phyloP scores from a whole-genome alignment of 805 yeast species.

The Candida anglica region DNA sequence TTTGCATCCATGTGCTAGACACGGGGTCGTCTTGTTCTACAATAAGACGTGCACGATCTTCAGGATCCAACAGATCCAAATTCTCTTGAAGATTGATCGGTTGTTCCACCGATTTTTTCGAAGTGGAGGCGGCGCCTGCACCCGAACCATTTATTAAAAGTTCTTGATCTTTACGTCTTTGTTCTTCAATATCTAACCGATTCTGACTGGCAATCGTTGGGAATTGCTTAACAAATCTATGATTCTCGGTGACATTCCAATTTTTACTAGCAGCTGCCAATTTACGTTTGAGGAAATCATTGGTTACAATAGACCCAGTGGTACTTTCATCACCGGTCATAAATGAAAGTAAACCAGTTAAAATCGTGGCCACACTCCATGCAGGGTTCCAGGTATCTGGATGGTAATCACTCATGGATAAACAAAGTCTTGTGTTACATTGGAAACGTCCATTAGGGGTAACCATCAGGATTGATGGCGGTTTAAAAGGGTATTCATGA shows the following conservation, averaged over 20 bases:
- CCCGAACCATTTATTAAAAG: slow-evolving; percentile 3
- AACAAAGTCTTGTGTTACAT: slow-evolving; percentile 75
- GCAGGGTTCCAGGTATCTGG: slow-evolving; percentile 97
- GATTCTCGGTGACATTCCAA: slow-evolving; percentile 57
- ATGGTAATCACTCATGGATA: slow-evolving; percentile 92
- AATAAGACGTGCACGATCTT: slow-evolving; percentile 53
- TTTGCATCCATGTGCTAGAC: slow-evolving; percentile 6
- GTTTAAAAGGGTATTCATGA: slow-evolving; percentile 83
- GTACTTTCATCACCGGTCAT: slow-evolving; percentile 88
- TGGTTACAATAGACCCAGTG: slow-evolving; percentile 74
- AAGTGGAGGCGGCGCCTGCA: too few species aligned
- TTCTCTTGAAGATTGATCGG: slow-evolving; percentile 22
- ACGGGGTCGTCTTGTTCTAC: slow-evolving; percentile 14
- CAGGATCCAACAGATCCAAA: slow-evolving; percentile 53
- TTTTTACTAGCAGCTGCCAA: slow-evolving; percentile 57
- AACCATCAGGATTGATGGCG: slow-evolving; percentile 83
- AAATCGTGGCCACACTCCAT: slow-evolving; percentile 88
- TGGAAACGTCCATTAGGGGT: slow-evolving; percentile 90
- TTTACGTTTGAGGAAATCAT: slow-evolving; percentile 50
- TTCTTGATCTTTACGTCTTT: slow-evolving; percentile 11
- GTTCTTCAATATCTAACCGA: slow-evolving; percentile 22
- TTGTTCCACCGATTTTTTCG: slow-evolving; percentile 10
- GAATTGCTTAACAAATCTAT: slow-evolving; percentile 58
- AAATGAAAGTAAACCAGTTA: slow-evolving; percentile 82
- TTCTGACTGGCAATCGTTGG: slow-evolving; percentile 59